phyloP scores from a whole-genome alignment of 192 early-diverging fungal species.

The Backusella circina region DNA sequence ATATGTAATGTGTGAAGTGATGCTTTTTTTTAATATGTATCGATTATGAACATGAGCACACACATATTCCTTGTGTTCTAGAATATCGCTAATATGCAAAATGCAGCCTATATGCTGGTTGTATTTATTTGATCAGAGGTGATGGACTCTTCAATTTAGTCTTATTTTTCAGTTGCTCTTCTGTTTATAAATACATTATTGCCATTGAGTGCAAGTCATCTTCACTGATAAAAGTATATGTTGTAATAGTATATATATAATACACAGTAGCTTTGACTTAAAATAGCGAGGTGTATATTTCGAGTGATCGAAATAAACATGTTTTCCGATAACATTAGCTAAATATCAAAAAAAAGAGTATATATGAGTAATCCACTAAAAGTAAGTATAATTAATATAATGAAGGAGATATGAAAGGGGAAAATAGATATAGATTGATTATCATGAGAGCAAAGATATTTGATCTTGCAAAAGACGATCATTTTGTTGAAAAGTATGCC shows the following conservation, averaged over 20 bases:
- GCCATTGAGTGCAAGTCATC: neutral
- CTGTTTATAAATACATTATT: neutral
- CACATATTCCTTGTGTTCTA: neutral
- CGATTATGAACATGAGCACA: neutral
- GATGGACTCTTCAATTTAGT: neutral
- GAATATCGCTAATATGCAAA: neutral
- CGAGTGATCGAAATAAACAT: neutral
- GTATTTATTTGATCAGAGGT: neutral
- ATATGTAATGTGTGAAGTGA: neutral
- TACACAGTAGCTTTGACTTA: neutral
- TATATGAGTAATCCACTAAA: neutral
- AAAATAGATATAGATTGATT: neutral
- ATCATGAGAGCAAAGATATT: neutral
- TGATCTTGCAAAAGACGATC: neutral
- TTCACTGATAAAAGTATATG: too few species aligned
- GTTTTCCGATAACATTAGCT: too few species aligned
- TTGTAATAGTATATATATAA: neutral
- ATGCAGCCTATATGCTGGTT: neutral
- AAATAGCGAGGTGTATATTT: neutral
- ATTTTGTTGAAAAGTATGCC: neutral
- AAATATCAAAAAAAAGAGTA: too few species aligned
- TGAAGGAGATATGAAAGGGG: neutral
- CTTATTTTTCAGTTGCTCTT: neutral
- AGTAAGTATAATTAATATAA: neutral
- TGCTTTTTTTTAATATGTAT: neutral